Conservation (phyloP, 176 grass and related monocot species). For the Pontederia crassipes region DNA sequence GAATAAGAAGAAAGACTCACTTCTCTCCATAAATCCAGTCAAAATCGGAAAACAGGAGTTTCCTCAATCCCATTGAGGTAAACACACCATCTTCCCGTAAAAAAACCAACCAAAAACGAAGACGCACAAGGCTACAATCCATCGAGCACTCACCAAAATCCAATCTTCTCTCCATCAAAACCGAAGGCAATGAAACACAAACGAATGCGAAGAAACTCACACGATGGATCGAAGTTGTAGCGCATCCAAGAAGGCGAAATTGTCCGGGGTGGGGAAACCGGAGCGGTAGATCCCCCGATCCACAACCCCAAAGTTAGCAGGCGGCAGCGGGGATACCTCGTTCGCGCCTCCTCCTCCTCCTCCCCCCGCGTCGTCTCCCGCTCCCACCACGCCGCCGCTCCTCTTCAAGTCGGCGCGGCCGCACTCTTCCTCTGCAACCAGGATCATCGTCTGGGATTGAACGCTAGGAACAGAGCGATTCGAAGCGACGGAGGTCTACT, state of each 20-base stretch:
- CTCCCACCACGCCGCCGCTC: not conserved
- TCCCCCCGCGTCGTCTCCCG: not conserved
- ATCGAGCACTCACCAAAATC: not conserved
- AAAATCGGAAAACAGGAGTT: no score
- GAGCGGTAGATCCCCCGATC: constrained; percentile 17
- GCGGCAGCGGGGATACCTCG: not conserved
- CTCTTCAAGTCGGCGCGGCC: no score
- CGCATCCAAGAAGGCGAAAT: constrained; percentile 15
- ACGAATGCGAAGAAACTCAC: constrained; percentile 5
- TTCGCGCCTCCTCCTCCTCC: not conserved
- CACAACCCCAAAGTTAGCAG: constrained; percentile 18
- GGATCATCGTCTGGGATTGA: no score
- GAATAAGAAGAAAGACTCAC: no score
- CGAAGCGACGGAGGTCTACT: no score
- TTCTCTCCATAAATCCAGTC: no score
- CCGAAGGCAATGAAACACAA: not conserved
- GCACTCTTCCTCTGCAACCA: no score
- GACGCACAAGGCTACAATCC: no score
- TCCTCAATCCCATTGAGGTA: no score
- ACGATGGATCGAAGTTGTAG: constrained; percentile 15
- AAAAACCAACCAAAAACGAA: not conserved
- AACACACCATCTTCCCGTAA: no score
- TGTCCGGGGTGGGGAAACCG: constrained; percentile 11
- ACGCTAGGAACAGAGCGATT: no score
- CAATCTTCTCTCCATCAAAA: not conserved